These are phyloP conservation scores for Quercus cerris DNA, from an alignment of 306 rosid genomes.

Conservation along the genomic window DNA sequence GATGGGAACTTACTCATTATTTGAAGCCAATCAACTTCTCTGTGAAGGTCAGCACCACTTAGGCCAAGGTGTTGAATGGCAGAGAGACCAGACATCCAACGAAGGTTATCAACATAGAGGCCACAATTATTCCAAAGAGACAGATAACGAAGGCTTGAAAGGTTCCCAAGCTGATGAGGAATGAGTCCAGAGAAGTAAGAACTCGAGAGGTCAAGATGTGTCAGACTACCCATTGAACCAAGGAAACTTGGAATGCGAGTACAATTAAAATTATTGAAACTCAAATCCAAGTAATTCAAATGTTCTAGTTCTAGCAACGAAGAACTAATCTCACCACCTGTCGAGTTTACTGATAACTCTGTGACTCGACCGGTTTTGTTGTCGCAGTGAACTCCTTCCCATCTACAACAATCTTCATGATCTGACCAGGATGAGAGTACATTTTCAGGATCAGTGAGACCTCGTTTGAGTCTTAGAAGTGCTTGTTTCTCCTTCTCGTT, in stretches of 20 bases:
- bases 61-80: constrained; percentile 11
- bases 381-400: constrained; percentile 11
- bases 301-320: background rate
- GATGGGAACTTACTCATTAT: constrained; percentile 7
- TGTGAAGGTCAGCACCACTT: background rate
- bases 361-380: constrained; percentile 4
- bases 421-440: background rate
- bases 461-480: background rate
- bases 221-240: background rate
- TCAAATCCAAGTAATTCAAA: background rate
- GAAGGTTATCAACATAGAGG: background rate
- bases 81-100: background rate
- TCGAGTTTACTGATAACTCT: background rate
- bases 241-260: background rate
- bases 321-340: background rate
- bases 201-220: background rate
- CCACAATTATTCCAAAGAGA: background rate
- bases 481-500: background rate
- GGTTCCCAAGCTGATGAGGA: constrained; percentile 19
- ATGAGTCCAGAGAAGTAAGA: background rate
- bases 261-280: background rate
- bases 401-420: constrained; percentile 8
- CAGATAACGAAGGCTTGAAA: background rate
- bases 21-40: constrained; percentile 17
- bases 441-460: background rate